Percentiles rank a stretch among this genome's conserved stretches.
Conservation (phyloP, 805 yeast species). For the Schizosaccharomyces octosporus region DNA sequence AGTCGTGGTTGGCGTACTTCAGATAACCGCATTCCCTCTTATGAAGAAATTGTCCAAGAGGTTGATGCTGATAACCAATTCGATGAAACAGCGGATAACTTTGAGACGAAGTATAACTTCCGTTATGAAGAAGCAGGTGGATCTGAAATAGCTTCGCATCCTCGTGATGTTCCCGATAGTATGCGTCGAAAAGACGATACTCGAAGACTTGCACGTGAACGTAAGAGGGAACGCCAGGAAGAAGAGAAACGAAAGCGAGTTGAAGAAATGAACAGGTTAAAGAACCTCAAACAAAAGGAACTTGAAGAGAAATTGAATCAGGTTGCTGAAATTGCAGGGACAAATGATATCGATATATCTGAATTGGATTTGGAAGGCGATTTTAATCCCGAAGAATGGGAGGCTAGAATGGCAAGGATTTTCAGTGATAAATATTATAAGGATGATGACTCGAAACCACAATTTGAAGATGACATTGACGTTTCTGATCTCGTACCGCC, state of each 20-base stretch:
- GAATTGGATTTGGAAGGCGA: constrained; percentile 62
- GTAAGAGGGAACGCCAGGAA: constrained; percentile 29
- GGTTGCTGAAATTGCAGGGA: constrained; percentile 43
- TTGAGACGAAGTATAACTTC: constrained; percentile 82
- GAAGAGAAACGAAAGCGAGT: constrained; percentile 31
- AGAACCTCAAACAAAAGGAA: constrained; percentile 50
- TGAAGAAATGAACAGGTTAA: constrained; percentile 41
- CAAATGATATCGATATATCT: constrained; percentile 29
- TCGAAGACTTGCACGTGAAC: constrained; percentile 64
- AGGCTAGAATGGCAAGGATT: constrained; percentile 53
- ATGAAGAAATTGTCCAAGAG: constrained; percentile 17
- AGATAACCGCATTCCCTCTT: constrained; percentile 9
- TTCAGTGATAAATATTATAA: constrained; percentile 65
- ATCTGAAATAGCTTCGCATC: constrained; percentile 78
- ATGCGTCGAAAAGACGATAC: constrained; percentile 55
- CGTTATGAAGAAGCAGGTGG: constrained; percentile 74
- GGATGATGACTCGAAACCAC: constrained; percentile 29
- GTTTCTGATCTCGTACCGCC: constrained; percentile 19
- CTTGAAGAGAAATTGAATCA: constrained; percentile 45
- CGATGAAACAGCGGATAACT: constrained; percentile 74
- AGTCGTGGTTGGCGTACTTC: constrained; percentile 78
- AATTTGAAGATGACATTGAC: constrained; percentile 38
- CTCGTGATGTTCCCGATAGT: constrained; percentile 41
- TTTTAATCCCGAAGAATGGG: constrained; percentile 76
- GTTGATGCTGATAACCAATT: constrained; percentile 62